phyloP scores from a whole-genome alignment of 164 flowering plant species.

The Stephania yunnanensis region DNA sequence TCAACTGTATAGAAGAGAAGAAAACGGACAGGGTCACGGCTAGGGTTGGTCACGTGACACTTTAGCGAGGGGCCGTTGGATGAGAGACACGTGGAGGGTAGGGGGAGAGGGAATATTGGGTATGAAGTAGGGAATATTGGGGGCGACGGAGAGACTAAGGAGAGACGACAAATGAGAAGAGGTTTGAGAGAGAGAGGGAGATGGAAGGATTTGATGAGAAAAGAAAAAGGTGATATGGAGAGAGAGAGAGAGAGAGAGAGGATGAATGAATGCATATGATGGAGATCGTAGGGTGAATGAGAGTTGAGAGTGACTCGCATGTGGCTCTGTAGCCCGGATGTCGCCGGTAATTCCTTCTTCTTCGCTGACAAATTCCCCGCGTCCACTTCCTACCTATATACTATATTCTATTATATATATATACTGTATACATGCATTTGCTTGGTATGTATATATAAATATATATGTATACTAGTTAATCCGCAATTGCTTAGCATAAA shows the following conservation, averaged over 20 bases:
- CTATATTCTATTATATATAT: too few species aligned
- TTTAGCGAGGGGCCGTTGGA: background rate
- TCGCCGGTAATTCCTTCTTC: conserved; percentile 18
- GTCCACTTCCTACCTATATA: too few species aligned
- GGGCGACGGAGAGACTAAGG: background rate
- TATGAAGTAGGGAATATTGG: conserved; percentile 44
- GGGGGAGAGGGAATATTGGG: conserved; percentile 35
- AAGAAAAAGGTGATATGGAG: background rate
- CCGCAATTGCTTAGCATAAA: too few species aligned
- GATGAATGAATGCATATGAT: too few species aligned
- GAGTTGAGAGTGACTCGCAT: conserved; percentile 7
- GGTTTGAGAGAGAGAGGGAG: conserved; percentile 20
- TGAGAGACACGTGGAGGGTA: conserved; percentile 33
- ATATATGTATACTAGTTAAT: too few species aligned
- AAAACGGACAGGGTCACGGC: conserved; percentile 18
- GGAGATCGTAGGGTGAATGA: too few species aligned
- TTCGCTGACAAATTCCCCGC: conserved; percentile 10
- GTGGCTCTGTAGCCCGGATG: conserved; percentile 23
- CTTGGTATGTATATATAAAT: too few species aligned
- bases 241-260: background rate
- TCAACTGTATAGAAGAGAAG: background rate
- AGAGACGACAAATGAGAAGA: conserved; percentile 37
- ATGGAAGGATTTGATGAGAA: background rate
- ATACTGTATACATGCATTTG: too few species aligned
- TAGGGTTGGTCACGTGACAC: conserved; percentile 27